phyloP scores from a whole-genome alignment of 805 yeast genomes.

The Starmerella bacillaris region DNA sequence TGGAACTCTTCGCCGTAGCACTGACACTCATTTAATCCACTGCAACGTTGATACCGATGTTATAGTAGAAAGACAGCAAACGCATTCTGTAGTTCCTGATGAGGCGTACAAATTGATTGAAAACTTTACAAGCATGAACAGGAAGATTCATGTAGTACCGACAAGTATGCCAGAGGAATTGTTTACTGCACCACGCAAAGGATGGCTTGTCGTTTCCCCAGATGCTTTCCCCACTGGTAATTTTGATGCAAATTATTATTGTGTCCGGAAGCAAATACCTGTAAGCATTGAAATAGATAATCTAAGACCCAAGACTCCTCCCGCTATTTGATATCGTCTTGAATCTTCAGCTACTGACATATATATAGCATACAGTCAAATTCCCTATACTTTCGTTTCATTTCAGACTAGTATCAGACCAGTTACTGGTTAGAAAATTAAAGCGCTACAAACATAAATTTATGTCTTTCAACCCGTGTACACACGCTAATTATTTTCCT shows the following conservation, averaged over 20 bases:
- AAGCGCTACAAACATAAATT: too few relatives aligned
- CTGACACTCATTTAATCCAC: conserved; percentile 69
- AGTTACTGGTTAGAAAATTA: too few relatives aligned
- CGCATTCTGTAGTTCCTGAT: conserved; percentile 40
- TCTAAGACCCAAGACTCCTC: conserved; percentile 72
- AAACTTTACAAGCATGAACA: conserved; percentile 65
- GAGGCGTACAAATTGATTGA: conserved; percentile 69
- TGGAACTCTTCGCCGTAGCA: conserved; percentile 76
- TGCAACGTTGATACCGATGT: conserved; percentile 86
- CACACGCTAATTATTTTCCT: too few relatives aligned
- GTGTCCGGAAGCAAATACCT: conserved; percentile 32
- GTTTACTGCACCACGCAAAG: conserved; percentile 51
- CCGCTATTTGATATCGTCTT: conserved; percentile 9
- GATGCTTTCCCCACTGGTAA: conserved; percentile 53
- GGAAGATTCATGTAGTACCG: conserved; percentile 75
- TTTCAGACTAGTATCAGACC: too few relatives aligned
- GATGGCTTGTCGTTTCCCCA: conserved; percentile 85
- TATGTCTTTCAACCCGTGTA: too few relatives aligned
- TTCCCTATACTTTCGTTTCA: too few relatives aligned
- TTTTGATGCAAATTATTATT: conserved; percentile 34
- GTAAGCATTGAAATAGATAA: conserved; percentile 55
- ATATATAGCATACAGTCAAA: too few relatives aligned
- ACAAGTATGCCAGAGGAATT: conserved; percentile 38
- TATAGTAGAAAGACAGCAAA: conserved; percentile 37
- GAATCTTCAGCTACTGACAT: too few relatives aligned